Conservation (phyloP, 805 yeast species). For the Wickerhamiella brachini region DNA sequence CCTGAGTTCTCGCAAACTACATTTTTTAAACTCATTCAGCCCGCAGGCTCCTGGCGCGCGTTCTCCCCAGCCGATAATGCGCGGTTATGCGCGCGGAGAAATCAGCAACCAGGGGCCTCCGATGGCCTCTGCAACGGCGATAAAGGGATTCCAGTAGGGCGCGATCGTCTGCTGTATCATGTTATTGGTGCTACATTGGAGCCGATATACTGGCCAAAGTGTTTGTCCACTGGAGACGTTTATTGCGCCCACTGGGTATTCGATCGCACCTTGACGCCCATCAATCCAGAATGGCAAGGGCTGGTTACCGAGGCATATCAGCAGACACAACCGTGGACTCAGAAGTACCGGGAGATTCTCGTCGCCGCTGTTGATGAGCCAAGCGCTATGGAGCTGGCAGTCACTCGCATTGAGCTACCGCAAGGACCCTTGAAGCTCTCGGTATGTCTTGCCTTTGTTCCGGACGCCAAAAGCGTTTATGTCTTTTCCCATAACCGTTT, state of each 20-base stretch:
- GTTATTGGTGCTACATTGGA: conserved; percentile 14
- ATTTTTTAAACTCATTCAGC: conserved; percentile 17
- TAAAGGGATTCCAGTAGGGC: conserved; percentile 20
- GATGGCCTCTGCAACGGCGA: background rate
- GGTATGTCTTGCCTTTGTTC: conserved; percentile 20
- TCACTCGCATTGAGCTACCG: conserved; percentile 13
- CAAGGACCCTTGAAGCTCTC: conserved; percentile 10
- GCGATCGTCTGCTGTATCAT: conserved; percentile 20
- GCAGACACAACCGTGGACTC: conserved; percentile 18
- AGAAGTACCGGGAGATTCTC: conserved; percentile 17
- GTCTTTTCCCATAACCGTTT: background rate
- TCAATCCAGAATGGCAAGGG: conserved; percentile 22
- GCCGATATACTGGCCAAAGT: conserved; percentile 29
- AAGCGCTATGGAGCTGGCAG: conserved; percentile 17
- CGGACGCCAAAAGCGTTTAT: conserved; percentile 4
- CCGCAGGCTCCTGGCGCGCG: conserved; percentile 25
- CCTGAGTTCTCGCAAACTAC: conserved; percentile 17
- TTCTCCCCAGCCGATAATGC: conserved; percentile 26
- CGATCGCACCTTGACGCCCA: conserved; percentile 22
- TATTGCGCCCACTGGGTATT: conserved; percentile 27
- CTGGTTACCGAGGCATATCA: conserved; percentile 14
- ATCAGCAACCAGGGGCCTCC: background rate
- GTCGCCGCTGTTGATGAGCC: conserved; percentile 18
- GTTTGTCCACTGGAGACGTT: conserved; percentile 22
- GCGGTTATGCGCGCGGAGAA: conserved; percentile 14